phyloP scores from a whole-genome alignment of 768 basidiomycete genomes.

The Mrakia hoshinonis region DNA sequence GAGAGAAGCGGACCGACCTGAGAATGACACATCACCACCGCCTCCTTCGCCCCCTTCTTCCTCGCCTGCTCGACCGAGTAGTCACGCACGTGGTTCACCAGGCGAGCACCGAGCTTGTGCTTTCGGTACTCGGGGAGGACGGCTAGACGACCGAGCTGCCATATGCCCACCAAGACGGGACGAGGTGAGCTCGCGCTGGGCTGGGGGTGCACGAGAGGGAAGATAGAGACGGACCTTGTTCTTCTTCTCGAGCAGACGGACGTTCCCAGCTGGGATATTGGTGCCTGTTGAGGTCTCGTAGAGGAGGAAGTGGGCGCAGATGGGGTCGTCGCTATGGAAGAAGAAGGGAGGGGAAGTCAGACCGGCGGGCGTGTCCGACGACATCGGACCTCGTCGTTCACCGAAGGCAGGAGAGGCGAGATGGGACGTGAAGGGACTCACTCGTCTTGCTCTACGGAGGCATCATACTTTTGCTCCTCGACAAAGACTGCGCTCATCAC shows the following conservation, averaged over 20 bases:
- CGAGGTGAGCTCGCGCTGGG: no score
- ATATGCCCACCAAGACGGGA: no score
- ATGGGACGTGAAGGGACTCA: no score
- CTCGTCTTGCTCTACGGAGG: constrained; percentile 70
- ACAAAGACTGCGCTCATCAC: constrained; percentile 59
- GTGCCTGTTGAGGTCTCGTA: constrained; percentile 34
- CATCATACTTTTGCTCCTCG: constrained; percentile 60
- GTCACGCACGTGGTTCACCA: constrained; percentile 56
- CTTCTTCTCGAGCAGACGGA: constrained; percentile 13
- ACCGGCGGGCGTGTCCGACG: background rate
- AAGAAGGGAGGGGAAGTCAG: background rate
- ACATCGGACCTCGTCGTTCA: background rate
- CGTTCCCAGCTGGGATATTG: constrained; percentile 8
- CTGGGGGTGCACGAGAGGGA: no score
- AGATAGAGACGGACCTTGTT: constrained; percentile 14
- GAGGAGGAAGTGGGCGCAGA: constrained; percentile 22
- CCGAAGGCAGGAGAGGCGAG: background rate
- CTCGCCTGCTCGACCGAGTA: constrained; percentile 50
- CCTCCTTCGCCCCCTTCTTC: constrained; percentile 13
- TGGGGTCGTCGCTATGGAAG: constrained; percentile 61
- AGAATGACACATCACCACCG: constrained; percentile 16
- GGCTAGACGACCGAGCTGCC: constrained; percentile 48
- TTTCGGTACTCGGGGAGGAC: constrained; percentile 59
- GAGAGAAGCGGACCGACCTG: constrained; percentile 7
- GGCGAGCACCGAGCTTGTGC: constrained; percentile 56